Base-by-base conservation (phyloP, 306 rosid species). In the Psophocarpus tetragonolobus region DNA sequence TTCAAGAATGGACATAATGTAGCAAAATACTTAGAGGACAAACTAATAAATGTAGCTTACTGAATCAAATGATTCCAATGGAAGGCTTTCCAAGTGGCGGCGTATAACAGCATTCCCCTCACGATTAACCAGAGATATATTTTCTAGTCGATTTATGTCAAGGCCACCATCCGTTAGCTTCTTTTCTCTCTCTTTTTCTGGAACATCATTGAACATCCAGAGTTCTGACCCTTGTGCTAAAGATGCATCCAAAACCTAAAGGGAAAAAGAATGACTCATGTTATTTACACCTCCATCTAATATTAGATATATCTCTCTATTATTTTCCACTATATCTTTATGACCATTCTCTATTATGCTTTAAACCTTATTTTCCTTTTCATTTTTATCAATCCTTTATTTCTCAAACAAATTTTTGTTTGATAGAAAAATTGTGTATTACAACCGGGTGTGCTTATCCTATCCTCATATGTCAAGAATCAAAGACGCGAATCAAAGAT, bases 21-120 rank as follows among this genome's bases (percentile, higher is more conserved):
- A 60, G 58, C 45, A 60, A 58, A 61, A 14, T 26, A 62, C 63
- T 30, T 51, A n/a, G 53, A 68, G 71, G 38, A 63, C 11, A 84
- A 69, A 73, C 27, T 68, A 20, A 80, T 51, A 73, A 42, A 69
- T 67, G 79, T 17, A 54, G 81, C 97, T 84, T 80, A 93, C 98
- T 57, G 98, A 93, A 86, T 93, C 97, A 82, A 93, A 93, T 70
- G 92, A 88, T 68, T 93, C 92, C 85, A 93, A 81, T 27, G 97
- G 98, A 85, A 93, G 97, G 86, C 97, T 93, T 82, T 93, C 95
- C 79, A 93, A 84, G 80, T 93, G 95, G 54, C 98, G 95, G 4
- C 97, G 93, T 79, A 93, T 91, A 20, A 91, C 97, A 78, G 97
- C 98, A 87, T 93, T 93, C 38, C 98, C 98, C 84, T 93, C 98